Conservation (phyloP, 2,329 filamentous ascomycete species). For the Paracorniculantispora psalliotae region DNA sequence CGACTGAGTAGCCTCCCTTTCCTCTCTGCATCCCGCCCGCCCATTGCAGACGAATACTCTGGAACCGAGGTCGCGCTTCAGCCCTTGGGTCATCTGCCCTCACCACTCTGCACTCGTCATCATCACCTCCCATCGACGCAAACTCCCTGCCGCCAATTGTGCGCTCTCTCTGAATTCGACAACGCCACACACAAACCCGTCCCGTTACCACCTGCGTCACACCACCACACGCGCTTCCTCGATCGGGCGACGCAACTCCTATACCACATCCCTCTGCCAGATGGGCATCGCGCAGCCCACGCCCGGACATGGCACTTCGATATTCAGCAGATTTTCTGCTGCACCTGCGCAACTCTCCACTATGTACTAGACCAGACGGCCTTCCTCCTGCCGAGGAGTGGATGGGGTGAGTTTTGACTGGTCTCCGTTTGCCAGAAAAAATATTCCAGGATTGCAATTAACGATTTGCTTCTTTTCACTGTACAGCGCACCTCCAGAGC, state of each 20-base stretch:
- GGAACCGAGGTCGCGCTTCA: neutral
- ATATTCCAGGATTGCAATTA: neutral
- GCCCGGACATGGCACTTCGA: constrained; percentile 48
- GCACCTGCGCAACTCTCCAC: constrained; percentile 71
- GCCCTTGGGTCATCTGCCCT: neutral
- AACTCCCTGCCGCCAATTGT: neutral
- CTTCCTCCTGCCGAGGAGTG: constrained; percentile 86
- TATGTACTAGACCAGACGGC: constrained; percentile 73
- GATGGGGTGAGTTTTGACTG: constrained; percentile 70
- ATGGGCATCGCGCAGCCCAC: constrained; percentile 34
- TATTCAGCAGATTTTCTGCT: constrained; percentile 76
- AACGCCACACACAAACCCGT: neutral
- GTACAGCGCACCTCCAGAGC: constrained; percentile 40
- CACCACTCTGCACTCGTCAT: neutral
- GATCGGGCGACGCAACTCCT: neutral
- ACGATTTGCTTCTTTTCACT: constrained; percentile 11
- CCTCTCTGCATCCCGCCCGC: neutral
- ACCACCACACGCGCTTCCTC: constrained; percentile 5
- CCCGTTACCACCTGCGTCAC: neutral
- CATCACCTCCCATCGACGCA: neutral
- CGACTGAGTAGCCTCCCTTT: constrained; percentile 10
- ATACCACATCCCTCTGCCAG: constrained; percentile 12
- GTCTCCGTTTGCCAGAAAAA: neutral
- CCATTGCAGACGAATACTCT: neutral
- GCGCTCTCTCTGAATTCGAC: neutral